Conservation (phyloP, 2,329 filamentous ascomycete genomes). For the Alternaria metachromatica region DNA sequence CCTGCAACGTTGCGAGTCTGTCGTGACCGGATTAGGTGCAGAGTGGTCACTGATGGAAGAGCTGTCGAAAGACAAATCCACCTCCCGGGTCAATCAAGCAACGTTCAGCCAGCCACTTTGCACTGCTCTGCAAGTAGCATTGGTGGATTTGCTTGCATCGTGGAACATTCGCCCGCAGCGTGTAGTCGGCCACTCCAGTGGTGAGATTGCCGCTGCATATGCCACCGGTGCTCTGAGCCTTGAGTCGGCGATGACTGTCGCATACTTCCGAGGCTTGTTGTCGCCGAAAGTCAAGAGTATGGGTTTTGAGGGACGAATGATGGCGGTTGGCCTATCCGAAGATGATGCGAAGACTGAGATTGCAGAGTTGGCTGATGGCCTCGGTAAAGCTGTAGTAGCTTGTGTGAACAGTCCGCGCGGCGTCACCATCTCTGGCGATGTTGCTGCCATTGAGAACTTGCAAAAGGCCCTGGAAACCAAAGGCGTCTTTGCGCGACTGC, state of each 20-base stretch:
- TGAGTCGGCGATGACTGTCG: constrained; percentile 17
- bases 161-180: constrained; percentile 21
- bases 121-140: constrained; percentile 30
- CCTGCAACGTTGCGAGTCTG: constrained; percentile 5
- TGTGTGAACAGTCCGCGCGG: constrained; percentile 51
- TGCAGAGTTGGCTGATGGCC: constrained; percentile 4
- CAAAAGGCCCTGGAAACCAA: constrained; percentile 42
- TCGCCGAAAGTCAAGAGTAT: constrained; percentile 11
- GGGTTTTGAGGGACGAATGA: constrained; percentile 29
- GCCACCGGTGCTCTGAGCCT: constrained; percentile 15
- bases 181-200: constrained; percentile 36
- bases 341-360: constrained; percentile 9
- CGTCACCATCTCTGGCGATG: constrained; percentile 56
- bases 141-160: constrained; percentile 24
- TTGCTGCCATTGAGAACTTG: constrained; percentile 44
- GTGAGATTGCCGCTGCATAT: constrained; percentile 39
- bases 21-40: constrained; percentile 8
- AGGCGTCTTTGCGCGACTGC: constrained; percentile 48
- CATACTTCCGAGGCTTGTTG: constrained; percentile 16
- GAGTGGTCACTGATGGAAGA: constrained; percentile 20
- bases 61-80: constrained; percentile 6
- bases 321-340: constrained; percentile 40
- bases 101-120: constrained; percentile 27
- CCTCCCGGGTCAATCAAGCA: constrained; percentile 16
- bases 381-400: constrained; percentile 29